A percentile compares a stretch with the other conserved stretches of the same genome.
Evolutionary conservation across 108 stramenopile genomes (phyloP).

Genomic region (Epithemia pelagica): DNA sequence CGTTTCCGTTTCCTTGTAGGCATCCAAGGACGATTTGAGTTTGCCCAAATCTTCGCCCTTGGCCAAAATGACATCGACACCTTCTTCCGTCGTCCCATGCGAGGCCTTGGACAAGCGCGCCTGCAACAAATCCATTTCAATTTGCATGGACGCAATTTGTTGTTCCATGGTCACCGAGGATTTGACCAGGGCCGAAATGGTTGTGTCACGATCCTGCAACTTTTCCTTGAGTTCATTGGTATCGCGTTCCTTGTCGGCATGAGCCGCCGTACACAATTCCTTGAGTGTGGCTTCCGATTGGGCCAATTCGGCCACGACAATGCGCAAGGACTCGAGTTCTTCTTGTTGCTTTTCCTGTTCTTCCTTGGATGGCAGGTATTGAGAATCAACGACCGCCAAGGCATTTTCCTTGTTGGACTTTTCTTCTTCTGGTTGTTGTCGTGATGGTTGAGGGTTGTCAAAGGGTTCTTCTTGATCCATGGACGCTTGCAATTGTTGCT

Average conservation of each 20-base stretch:
- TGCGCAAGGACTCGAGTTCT: not conserved
- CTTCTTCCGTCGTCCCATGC: constrained; percentile 9
- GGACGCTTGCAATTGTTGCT: not conserved
- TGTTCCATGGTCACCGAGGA: constrained; percentile 58
- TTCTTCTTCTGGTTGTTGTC: not conserved
- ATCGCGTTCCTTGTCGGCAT: constrained; percentile 15
- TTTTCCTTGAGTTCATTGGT: constrained; percentile 20
- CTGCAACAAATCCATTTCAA: constrained; percentile 10
- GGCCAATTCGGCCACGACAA: not conserved
- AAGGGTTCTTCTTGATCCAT: not conserved
- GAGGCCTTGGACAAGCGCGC: constrained; percentile 15
- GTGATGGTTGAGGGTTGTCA: not conserved
- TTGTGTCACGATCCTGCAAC: constrained; percentile 63
- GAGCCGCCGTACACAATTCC: constrained; percentile 14
- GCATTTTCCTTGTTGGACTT: not conserved
- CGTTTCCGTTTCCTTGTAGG: constrained; percentile 22
- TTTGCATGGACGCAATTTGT: constrained; percentile 34
- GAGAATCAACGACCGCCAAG: not conserved
- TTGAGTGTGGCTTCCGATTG: constrained; percentile 8
- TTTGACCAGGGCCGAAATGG: constrained; percentile 57
- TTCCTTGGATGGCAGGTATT: not conserved
- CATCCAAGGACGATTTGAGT: constrained; percentile 30
- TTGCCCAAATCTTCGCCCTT: constrained; percentile 18
- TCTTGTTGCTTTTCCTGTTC: constrained; percentile 2
- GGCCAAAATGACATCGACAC: constrained; percentile 24